phyloP scores from a whole-genome alignment of 208 protist species.

The Trichomonas tenax region DNA sequence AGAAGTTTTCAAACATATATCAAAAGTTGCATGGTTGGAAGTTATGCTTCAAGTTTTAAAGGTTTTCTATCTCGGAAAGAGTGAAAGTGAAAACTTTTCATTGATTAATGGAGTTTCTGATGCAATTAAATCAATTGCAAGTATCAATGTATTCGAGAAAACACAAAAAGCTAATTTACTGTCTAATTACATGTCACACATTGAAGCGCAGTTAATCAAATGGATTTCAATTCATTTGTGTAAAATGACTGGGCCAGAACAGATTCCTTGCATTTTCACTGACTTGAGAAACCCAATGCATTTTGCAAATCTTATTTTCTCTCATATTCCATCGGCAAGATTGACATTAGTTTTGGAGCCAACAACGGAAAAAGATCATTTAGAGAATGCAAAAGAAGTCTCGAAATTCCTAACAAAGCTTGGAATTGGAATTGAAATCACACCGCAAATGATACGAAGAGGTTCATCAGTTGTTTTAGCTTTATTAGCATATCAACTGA shows the following conservation, averaged over 20 bases:
- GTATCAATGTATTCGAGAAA: background rate
- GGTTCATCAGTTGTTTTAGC: background rate
- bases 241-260: background rate
- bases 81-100: background rate
- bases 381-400: background rate
- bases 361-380: background rate
- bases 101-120: background rate
- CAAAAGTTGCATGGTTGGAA: background rate
- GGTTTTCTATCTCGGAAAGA: background rate
- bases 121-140: background rate
- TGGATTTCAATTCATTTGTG: background rate
- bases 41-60: background rate
- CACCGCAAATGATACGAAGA: background rate
- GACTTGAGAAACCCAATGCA: background rate
- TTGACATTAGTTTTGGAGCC: background rate
- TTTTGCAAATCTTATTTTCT: background rate
- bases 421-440: background rate
- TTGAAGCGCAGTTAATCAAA: background rate
- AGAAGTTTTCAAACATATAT: background rate
- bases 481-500: background rate
- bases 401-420: background rate
- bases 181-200: background rate
- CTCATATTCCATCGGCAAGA: background rate
- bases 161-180: background rate
- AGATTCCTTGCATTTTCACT: background rate